phyloP scores from a whole-genome alignment of 177 flowering plant species.

The Vitis hybrid region DNA sequence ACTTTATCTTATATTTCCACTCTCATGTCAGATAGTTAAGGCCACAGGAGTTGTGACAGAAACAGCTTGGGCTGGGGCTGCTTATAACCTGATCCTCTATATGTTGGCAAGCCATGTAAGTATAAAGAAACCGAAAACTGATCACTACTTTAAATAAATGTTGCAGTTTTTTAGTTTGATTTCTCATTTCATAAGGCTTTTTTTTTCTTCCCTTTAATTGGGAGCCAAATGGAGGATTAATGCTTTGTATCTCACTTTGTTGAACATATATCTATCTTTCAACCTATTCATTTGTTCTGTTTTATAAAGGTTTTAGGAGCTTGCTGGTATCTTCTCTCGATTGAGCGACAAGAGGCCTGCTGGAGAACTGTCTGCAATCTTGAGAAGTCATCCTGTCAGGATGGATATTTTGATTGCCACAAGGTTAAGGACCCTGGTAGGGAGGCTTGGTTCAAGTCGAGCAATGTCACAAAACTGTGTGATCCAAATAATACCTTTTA shows the following conservation, averaged over 20 bases:
- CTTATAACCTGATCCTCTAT: conserved; percentile 59
- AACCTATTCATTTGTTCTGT: background rate
- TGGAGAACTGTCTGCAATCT: conserved; percentile 49
- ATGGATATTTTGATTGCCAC: conserved; percentile 48
- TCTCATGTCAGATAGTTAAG: conserved; percentile 48
- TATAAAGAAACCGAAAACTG: background rate
- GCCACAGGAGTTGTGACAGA: conserved; percentile 60
- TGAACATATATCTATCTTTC: background rate
- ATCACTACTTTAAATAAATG: too few relatives aligned
- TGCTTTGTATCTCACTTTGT: too few relatives aligned
- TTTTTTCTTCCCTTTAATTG: too few relatives aligned
- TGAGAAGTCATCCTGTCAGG: conserved; percentile 35
- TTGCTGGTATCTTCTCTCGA: conserved; percentile 65
- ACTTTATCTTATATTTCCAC: conserved; percentile 52
- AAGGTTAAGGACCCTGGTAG: conserved; percentile 25
- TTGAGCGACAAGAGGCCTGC: conserved; percentile 64
- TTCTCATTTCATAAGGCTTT: too few relatives aligned
- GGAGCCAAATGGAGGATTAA: too few relatives aligned
- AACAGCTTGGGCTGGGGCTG: conserved; percentile 72
- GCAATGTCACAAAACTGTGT: conserved; percentile 48
- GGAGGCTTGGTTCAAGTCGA: conserved; percentile 41
- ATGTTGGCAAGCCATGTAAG: conserved; percentile 92
- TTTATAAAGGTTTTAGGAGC: conserved; percentile 57
- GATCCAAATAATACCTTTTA: conserved; percentile 32
- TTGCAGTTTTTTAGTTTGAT: too few relatives aligned